A percentile compares a stretch with the other conserved stretches of the same genome.
Evolutionary conservation across 1,284 basidiomycete species (phyloP).

Genomic region (Agaricales sp.): DNA sequence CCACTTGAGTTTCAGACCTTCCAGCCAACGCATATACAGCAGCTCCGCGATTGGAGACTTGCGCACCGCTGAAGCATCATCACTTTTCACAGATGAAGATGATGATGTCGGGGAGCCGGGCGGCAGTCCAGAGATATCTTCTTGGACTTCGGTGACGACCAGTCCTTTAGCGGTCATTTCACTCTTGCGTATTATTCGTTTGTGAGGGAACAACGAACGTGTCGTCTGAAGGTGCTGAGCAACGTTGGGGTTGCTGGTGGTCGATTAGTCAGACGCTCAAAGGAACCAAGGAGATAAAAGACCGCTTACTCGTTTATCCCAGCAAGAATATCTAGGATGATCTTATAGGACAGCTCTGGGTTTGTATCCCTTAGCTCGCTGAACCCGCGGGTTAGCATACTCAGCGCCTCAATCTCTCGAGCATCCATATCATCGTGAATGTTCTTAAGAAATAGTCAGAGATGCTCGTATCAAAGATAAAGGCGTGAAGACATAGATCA

Average conservation of each 20-base stretch:
- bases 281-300: conserved; percentile 1
- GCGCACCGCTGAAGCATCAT: conserved; percentile 29
- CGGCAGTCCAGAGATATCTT: conserved; percentile 49
- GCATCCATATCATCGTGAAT: conserved; percentile 81
- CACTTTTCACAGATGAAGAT: conserved; percentile 20
- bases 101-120: conserved; percentile 22
- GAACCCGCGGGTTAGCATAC: conserved; percentile 86
- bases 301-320: conserved; percentile 80
- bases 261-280: conserved; percentile 5
- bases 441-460: conserved; percentile 32
- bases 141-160: conserved; percentile 67
- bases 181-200: conserved; percentile 67
- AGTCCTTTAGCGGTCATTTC: conserved; percentile 75
- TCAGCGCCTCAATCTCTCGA: conserved; percentile 78
- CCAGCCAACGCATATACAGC: conserved; percentile 92
- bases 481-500: conserved; percentile 23
- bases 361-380: conserved; percentile 74
- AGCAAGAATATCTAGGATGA: conserved; percentile 82
- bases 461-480: conserved; percentile 7
- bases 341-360: conserved; percentile 74
- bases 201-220: conserved; percentile 64
- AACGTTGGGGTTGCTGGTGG: conserved; percentile 54
- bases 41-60: conserved; percentile 88
- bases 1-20: conserved; percentile 85
- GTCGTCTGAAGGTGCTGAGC: conserved; percentile 72